phyloP scores from a whole-genome alignment of 306 rosid species.

The Amphicarpaea edgeworthii region DNA sequence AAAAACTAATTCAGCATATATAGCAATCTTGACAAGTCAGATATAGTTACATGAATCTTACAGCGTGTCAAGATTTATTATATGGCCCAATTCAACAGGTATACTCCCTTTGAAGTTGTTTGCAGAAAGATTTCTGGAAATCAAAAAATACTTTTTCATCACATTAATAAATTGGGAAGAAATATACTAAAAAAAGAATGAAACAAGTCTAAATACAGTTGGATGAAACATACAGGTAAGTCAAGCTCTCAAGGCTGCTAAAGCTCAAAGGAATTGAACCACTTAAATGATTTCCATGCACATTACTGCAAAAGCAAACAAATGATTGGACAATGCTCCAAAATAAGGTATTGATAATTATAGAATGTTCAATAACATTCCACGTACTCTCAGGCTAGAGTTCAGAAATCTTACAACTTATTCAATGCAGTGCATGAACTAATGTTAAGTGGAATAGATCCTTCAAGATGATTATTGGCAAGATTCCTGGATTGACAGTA shows the following conservation, averaged over 20 bases:
- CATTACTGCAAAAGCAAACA: constrained; percentile 23
- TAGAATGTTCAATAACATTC: background rate
- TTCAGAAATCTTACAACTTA: constrained; percentile 13
- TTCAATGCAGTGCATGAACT: constrained; percentile 25
- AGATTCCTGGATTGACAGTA: constrained; percentile 9
- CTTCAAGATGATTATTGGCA: constrained; percentile 32
- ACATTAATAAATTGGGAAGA: background rate
- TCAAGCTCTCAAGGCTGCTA: constrained; percentile 22
- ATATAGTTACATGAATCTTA: background rate
- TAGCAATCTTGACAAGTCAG: background rate
- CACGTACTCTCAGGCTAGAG: background rate
- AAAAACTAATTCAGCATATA: background rate
- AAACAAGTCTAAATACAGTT: background rate
- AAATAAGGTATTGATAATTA: background rate
- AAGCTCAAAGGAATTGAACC: constrained; percentile 32
- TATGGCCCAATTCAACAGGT: constrained; percentile 25
- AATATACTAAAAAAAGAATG: background rate
- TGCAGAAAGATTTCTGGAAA: constrained; percentile 23
- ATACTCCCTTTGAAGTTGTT: constrained; percentile 28
- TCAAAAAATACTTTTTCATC: background rate
- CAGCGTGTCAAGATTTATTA: constrained; percentile 20
- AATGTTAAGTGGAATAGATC: constrained; percentile 11
- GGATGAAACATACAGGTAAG: constrained; percentile 13
- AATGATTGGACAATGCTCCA: background rate
- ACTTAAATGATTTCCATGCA: constrained; percentile 32